Conservation (phyloP, 495 filamentous ascomycete species). For the Podospora didyma region DNA sequence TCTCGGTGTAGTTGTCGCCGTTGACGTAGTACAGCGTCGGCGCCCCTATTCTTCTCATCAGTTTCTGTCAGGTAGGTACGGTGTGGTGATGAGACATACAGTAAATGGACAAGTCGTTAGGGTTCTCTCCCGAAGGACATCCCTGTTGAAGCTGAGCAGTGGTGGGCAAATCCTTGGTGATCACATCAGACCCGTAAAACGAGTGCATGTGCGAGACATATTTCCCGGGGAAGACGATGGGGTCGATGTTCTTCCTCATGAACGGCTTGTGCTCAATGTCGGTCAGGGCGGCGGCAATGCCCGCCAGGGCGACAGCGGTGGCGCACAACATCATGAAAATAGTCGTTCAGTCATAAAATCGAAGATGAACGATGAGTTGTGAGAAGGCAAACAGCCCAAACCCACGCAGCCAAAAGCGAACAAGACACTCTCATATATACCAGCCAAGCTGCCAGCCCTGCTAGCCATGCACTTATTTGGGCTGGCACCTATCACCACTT, state of each 20-base stretch:
- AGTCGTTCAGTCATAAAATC: too few species aligned
- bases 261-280: constrained; percentile 35
- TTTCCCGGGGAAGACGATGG: constrained; percentile 29
- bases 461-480: too few species aligned
- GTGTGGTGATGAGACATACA: constrained; percentile 18
- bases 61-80: not conserved
- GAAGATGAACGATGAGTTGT: too few species aligned
- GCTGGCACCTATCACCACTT: too few species aligned
- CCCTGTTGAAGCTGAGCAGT: constrained; percentile 31
- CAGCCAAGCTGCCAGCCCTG: too few species aligned
- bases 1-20: constrained; percentile 34
- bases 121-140: constrained; percentile 34
- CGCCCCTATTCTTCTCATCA: constrained; percentile 22
- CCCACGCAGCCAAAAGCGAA: too few species aligned
- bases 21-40: constrained; percentile 36
- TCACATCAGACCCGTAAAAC: constrained; percentile 32
- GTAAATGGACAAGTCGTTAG: constrained; percentile 33
- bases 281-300: constrained; percentile 16
- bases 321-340: not conserved
- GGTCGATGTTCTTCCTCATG: constrained; percentile 36
- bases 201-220: constrained; percentile 37
- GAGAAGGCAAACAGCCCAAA: too few species aligned
- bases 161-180: constrained; percentile 31
- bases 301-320: not conserved
- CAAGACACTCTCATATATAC: too few species aligned